phyloP scores from a whole-genome alignment of 2,329 filamentous ascomycete genomes.

The Pseudogymnoascus sp. region DNA sequence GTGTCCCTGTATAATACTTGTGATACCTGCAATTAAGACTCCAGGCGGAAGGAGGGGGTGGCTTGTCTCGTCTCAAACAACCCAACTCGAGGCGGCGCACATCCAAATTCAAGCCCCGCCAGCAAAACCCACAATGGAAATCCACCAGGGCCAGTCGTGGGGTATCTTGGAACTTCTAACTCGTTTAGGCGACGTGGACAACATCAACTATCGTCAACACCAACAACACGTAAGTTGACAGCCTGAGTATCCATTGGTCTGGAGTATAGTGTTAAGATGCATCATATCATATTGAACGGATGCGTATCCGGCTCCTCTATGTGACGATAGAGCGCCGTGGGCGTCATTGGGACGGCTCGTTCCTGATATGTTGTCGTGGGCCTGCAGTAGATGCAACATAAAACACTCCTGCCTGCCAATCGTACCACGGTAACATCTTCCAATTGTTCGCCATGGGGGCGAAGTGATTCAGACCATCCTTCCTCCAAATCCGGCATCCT shows the following conservation, averaged over 20 bases:
- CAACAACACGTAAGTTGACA: background rate
- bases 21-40: constrained; percentile 8
- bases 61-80: constrained; percentile 7
- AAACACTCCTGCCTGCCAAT: background rate
- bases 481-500: background rate
- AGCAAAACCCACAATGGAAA: background rate
- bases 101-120: constrained; percentile 1
- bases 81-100: background rate
- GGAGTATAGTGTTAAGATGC: constrained; percentile 3
- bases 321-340: background rate
- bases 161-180: constrained; percentile 1
- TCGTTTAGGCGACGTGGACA: constrained; percentile 1
- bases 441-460: background rate
- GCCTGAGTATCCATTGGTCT: background rate
- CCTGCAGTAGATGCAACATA: background rate
- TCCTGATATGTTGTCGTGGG: background rate
- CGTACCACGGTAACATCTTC: background rate
- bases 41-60: constrained; percentile 8
- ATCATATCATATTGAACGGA: background rate
- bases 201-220: background rate
- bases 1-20: constrained; percentile 5
- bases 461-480: background rate
- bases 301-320: background rate
- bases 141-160: background rate
- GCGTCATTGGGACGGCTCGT: background rate